Evolutionary conservation across 179 eudicot genomes (phyloP), one percentile per base, ranked within the genome.

Genomic region (Camellia oleifera): DNA sequence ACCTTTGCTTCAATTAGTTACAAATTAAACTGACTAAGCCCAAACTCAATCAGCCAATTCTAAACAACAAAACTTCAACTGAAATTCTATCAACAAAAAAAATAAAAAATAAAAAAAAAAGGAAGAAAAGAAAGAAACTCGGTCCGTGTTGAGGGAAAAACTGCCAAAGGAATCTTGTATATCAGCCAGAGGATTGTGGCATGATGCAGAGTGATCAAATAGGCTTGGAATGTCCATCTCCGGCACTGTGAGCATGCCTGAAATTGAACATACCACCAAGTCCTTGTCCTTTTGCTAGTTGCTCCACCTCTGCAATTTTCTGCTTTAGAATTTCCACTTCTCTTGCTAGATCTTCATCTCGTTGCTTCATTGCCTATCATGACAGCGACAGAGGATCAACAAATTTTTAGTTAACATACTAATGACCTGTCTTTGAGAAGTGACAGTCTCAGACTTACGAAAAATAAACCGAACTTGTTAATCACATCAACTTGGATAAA

Each of bases 311-410:
- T 64, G 81, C 89, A 14, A 90, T 61, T 81, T 78, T 90, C 56
- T 83, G 88, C 81, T 86, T 90, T 26, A 90, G 86, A 71, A 82
- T 78, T 82, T 90, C 89, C 0, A 89, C 70, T 80, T 92, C 97
- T 75, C 73, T 80, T 4, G 87, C 82, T 77, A 90, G 65, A 68
- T 84, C 85, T 58, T 90, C 96, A 71, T 89, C 92, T 32, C 85
- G 83, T 77, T 89, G 91, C 82, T 72, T 87, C 82, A 92, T 20
- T 15, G 68, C 92, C 97, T 92, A 57, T 63, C 57, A 65, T 6
- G 52, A 75, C 20, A 52, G 0, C 23, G 5, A 61, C 1, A 13
- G 50, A 68, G 52, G 17, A 48, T n/a, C 26, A 15, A 26, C 32
- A 26, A 26, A 26, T 26, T 26, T 26, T 26, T 26, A 26, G 32